These are phyloP conservation scores for Hypoxylon sp. DNA, from an alignment of 2,329 filamentous ascomycete species.

Conservation along the genomic window DNA sequence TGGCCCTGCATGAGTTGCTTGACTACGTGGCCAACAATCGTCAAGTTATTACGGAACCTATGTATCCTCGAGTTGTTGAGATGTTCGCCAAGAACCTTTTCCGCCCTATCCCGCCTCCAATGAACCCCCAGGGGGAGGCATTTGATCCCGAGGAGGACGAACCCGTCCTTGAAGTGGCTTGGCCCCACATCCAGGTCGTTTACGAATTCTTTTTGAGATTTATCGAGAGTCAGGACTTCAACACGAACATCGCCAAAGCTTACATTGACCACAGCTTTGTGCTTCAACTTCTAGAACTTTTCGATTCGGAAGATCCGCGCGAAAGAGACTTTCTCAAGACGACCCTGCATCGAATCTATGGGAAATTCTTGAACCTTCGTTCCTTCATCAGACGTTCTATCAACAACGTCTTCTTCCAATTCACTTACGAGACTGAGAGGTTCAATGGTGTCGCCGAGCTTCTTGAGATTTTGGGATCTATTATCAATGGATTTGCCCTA, in stretches of 20 bases:
- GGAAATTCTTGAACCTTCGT: constrained; percentile 97
- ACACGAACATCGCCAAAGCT: constrained; percentile 98
- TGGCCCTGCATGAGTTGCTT: constrained; percentile 94
- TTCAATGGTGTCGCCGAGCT: constrained; percentile 99
- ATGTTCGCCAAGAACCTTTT: constrained; percentile 99
- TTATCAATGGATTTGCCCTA: constrained; percentile 98
- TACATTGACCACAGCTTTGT: constrained; percentile 99
- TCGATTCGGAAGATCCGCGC: constrained; percentile 96
- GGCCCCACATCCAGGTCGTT: constrained; percentile 99
- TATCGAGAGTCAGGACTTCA: constrained; percentile 99
- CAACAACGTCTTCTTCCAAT: constrained; percentile 99
- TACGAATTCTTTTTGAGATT: constrained; percentile 99
- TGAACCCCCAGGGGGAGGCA: constrained; percentile 97
- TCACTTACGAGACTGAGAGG: constrained; percentile 97
- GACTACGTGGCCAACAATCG: constrained; percentile 99
- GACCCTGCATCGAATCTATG: constrained; percentile 96
- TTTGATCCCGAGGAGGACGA: constrained; percentile 99
- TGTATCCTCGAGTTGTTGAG: constrained; percentile 98
- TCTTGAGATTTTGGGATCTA: constrained; percentile 95
- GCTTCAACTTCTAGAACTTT: constrained; percentile 94
- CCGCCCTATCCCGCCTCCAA: constrained; percentile 94
- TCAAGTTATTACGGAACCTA: constrained; percentile 97
- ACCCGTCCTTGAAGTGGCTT: constrained; percentile 96
- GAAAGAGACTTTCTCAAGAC: constrained; percentile 99
- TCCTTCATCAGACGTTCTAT: constrained; percentile 98